Evolutionary conservation across 2,329 filamentous ascomycete species (phyloP).

Genomic region (Fusarium sp.): DNA sequence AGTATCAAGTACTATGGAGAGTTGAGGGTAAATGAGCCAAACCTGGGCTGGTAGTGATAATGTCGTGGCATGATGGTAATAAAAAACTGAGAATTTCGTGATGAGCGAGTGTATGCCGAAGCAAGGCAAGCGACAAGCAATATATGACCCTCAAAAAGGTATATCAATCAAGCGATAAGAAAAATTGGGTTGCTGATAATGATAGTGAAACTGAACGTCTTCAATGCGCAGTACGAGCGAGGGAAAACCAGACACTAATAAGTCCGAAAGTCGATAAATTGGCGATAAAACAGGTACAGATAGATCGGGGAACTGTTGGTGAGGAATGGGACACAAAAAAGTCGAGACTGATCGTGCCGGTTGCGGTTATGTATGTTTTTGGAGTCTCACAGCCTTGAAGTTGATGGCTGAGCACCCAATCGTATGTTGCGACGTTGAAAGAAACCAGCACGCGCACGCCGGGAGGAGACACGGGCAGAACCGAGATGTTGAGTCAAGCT

Average conservation of each 20-base stretch:
- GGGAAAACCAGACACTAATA: conserved; percentile 19
- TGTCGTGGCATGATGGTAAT: conserved; percentile 45
- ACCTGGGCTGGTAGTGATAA: conserved; percentile 47
- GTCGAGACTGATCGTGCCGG: conserved; percentile 18
- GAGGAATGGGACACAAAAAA: conserved; percentile 14
- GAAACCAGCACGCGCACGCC: conserved; percentile 16
- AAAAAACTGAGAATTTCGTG: conserved; percentile 9
- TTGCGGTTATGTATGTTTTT: conserved; percentile 27
- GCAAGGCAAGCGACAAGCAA: conserved; percentile 9
- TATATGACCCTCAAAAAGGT: background rate
- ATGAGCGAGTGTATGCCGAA: conserved; percentile 17
- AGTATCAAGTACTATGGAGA: conserved; percentile 16
- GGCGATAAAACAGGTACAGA: conserved; percentile 17
- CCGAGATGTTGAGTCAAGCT: conserved; percentile 22
- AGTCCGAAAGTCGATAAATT: conserved; percentile 9
- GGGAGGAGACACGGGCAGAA: conserved; percentile 10
- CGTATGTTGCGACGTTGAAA: conserved; percentile 18
- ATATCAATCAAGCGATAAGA: conserved; percentile 25
- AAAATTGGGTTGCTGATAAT: conserved; percentile 13
- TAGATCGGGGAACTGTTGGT: conserved; percentile 12
- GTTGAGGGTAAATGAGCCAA: background rate
- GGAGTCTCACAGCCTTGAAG: conserved; percentile 7
- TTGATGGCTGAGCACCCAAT: conserved; percentile 17
- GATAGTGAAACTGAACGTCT: conserved; percentile 7
- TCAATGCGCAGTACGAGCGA: conserved; percentile 13